These are phyloP conservation scores for Misopates orontium DNA, from an alignment of 257 asterid species.

Conservation along the genomic window DNA sequence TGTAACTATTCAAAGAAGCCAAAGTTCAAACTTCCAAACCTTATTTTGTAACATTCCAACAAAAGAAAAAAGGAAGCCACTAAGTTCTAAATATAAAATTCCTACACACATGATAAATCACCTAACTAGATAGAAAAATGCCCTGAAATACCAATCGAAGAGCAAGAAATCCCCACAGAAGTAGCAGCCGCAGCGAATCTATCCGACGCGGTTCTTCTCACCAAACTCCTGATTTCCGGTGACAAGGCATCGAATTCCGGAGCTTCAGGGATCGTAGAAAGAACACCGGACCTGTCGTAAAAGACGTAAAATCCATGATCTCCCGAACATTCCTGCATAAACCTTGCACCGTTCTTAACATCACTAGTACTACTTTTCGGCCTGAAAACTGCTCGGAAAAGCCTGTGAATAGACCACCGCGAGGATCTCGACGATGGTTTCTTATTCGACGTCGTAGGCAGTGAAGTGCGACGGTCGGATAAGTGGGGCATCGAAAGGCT, in stretches of 20 bases:
- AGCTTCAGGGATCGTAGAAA: conserved; percentile 59
- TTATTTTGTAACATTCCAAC: too few relatives aligned
- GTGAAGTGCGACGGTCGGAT: conserved; percentile 32
- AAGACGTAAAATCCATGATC: conserved; percentile 38
- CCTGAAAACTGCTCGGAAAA: conserved; percentile 57
- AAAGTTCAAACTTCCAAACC: too few relatives aligned
- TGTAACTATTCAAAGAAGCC: too few relatives aligned
- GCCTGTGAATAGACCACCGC: conserved; percentile 55
- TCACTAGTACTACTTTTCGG: too few relatives aligned
- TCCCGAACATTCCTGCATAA: too few relatives aligned
- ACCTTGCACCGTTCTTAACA: too few relatives aligned
- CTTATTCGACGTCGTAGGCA: conserved; percentile 36
- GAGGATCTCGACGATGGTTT: conserved; percentile 43
- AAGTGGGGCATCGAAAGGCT: conserved; percentile 73
- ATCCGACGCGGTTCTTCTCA: conserved; percentile 57
- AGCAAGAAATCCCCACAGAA: conserved; percentile 61
- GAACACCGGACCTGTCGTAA: conserved; percentile 45
- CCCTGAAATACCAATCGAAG: neutral
- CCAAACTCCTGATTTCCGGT: conserved; percentile 63
- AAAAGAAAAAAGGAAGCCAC: too few relatives aligned
- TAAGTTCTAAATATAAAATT: too few relatives aligned
- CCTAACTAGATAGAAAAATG: too few relatives aligned
- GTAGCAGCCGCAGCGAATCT: conserved; percentile 36
- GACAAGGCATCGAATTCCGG: conserved; percentile 59
- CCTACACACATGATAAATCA: too few relatives aligned